These are phyloP conservation scores for Niebla homalea DNA, from an alignment of 495 filamentous ascomycete species.

Conservation along the genomic window DNA sequence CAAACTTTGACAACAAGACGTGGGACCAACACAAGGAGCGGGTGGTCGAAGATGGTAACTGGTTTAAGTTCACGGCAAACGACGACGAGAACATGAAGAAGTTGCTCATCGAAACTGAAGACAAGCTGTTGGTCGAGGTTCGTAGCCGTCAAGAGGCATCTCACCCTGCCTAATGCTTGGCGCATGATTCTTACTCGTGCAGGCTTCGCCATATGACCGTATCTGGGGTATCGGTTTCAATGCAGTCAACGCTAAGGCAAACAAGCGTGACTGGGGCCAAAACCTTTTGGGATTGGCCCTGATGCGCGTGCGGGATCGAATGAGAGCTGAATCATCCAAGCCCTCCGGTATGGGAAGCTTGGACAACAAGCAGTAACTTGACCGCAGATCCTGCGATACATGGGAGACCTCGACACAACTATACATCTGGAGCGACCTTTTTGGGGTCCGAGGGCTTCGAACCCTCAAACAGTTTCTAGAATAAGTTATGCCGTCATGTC, in stretches of 20 bases:
- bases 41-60: slow-evolving; percentile 49
- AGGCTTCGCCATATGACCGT: slow-evolving; percentile 41
- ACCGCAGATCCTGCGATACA: no score
- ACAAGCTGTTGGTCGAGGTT: slow-evolving; percentile 50
- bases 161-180: not conserved
- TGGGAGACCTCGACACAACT: no score
- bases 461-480: no score
- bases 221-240: slow-evolving; percentile 58
- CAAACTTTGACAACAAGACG: slow-evolving; percentile 34
- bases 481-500: no score
- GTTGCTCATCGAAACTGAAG: slow-evolving; percentile 42
- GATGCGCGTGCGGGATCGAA: slow-evolving; percentile 32
- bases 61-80: slow-evolving; percentile 41
- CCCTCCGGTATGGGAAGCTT: no score
- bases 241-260: slow-evolving; percentile 31
- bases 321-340: slow-evolving; percentile 4
- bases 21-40: slow-evolving; percentile 40
- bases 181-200: not conserved
- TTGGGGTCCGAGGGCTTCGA: no score
- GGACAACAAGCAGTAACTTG: no score
- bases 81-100: slow-evolving; percentile 25
- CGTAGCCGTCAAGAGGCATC: slow-evolving; percentile 11
- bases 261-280: slow-evolving; percentile 44
- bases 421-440: no score
- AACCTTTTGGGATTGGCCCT: slow-evolving; percentile 55